Evolutionary conservation across 2,329 filamentous ascomycete species (phyloP), one percentile per base, ranked within the genome.

Genomic region (Curvularia sp.): DNA sequence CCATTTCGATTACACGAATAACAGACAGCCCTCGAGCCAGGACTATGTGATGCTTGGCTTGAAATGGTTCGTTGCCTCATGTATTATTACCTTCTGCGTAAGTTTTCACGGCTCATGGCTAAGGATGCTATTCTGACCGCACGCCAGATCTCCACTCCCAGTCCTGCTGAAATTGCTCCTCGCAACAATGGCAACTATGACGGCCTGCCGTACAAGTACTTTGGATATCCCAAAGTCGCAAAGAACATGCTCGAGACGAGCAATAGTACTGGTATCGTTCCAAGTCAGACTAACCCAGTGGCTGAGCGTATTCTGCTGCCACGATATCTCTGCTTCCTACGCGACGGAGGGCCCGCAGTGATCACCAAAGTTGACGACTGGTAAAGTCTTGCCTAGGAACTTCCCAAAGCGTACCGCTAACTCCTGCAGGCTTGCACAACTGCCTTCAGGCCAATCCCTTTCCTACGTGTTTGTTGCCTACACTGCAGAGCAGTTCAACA

Each of bases 381-480:
- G 63, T 65, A 60, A n/a, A 47, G 41, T 15, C 7, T 18, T 4
- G n/a, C 7, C 4, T 18, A 20, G 1, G 12, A 39, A 15, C 15
- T 20, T 4, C 30, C 7, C 6, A 20, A 1, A 4, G n/a, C 9
- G 4, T 20, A 20, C 35, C 26, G 12, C 48, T 57, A 12, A 60
- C 15, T 33, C 20, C 6, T 1, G 1, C 22, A 65, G 63, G 63
- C 66, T 71, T 35, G 51, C 60, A 1, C 62, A 72, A 28, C 62
- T 71, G 39, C 61, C 62, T 46, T 54, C 62, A 24, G 65, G 65
- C 12, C 60, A 57, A 5, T 50, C 69, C 15, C 61, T 76, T 4
- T 70, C 64, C 0, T 81, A 80, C 41, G 63, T 81, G 4, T 79
- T 82, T 50, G 65, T 81, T 12, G 77, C 76, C 0, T 82, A 80